Base-by-base conservation (phyloP, 2,329 filamentous ascomycete genomes). In the Alternaria gansuensis region DNA sequence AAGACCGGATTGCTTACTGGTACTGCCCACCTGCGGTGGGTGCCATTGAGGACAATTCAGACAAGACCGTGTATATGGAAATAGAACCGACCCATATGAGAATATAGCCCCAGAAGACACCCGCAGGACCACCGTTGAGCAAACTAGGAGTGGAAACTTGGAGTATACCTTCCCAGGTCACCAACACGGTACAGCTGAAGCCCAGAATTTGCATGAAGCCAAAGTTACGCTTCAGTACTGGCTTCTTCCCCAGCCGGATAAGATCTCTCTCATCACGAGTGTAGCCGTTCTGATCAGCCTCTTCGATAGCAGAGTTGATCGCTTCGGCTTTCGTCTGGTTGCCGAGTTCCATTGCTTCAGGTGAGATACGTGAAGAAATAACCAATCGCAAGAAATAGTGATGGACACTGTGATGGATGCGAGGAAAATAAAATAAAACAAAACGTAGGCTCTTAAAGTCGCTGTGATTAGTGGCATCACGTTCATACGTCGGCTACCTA, bases 11-110 rank as follows among this genome's bases (percentile, higher is more conserved):
- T 24, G 23, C 41, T 24, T 28, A 54, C 52, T 54, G 52, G n/a
- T 65, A 65, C 31, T 68, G 60, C 1, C 64, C 65, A 21, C 65
- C 63, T 23, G 63, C 63, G 3, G 57, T 54, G 21, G 59, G 59
- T 4, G 57, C 57, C 63, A 67, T 67, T 11, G 61, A 67, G 3
- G 65, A 52, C 36, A 67, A 43, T 40, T 67, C 65, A 1, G 63
- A 62, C 29, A 67, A 41, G 3, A 67, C 61, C 2, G 63, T 54
- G 6, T 54, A 52, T 34, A 61, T 57, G 7, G 48, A 56, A 9
- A 63, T 49, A 2, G 64, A 63, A 14, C 64, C 64, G 2, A 59
- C 23, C 37, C 57, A 55, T 11, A 65, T 58, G n/a, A 66, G 41
- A 2, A 62, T 51, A 29, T 62, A 66, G 3, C 59, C 49, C 40